Conservation (phyloP, 176 grass and related monocot genomes). For the Elaeis guineensis region DNA sequence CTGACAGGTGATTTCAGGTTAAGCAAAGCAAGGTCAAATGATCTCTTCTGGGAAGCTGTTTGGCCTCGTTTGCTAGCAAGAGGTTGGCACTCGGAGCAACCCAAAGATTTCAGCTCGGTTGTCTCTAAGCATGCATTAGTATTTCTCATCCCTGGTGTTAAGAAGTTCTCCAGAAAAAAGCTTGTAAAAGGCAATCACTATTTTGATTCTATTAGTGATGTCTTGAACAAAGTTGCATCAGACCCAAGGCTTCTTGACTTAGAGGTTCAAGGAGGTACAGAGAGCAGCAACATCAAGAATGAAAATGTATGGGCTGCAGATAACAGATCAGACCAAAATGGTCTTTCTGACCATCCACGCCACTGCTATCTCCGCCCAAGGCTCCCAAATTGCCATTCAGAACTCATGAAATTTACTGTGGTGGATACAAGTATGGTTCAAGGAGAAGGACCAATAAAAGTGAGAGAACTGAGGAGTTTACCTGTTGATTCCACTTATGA, state of each 20-base stretch:
- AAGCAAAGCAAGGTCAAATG: conserved; percentile 86
- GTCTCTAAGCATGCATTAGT: conserved; percentile 62
- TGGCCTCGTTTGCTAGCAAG: conserved; percentile 92
- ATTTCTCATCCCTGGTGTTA: conserved; percentile 54
- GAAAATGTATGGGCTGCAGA: conserved; percentile 26
- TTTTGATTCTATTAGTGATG: conserved; percentile 87
- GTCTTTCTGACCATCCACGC: conserved; percentile 24
- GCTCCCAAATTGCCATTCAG: conserved; percentile 30
- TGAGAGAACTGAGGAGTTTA: conserved; percentile 66
- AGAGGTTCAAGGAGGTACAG: conserved; percentile 31
- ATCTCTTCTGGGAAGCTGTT: conserved; percentile 97
- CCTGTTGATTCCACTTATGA: conserved; percentile 51
- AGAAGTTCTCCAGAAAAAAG: conserved; percentile 75
- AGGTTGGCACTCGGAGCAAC: conserved; percentile 95
- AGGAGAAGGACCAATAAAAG: conserved; percentile 49
- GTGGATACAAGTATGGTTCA: conserved; percentile 78
- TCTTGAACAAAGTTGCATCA: conserved; percentile 60
- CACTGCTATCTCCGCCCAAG: conserved; percentile 16
- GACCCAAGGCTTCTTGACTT: conserved; percentile 70
- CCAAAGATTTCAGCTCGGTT: conserved; percentile 42
- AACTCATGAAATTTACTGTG: conserved; percentile 72
- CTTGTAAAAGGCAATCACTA: conserved; percentile 76
- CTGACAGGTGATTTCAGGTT: conserved; percentile 90
- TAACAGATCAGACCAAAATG: conserved; percentile 25
- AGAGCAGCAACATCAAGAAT: conserved; percentile 19